Evolutionary conservation across 129 eudicot species (phyloP), one percentile per base, ranked within the genome.

Genomic region (Lonicera japonica): DNA sequence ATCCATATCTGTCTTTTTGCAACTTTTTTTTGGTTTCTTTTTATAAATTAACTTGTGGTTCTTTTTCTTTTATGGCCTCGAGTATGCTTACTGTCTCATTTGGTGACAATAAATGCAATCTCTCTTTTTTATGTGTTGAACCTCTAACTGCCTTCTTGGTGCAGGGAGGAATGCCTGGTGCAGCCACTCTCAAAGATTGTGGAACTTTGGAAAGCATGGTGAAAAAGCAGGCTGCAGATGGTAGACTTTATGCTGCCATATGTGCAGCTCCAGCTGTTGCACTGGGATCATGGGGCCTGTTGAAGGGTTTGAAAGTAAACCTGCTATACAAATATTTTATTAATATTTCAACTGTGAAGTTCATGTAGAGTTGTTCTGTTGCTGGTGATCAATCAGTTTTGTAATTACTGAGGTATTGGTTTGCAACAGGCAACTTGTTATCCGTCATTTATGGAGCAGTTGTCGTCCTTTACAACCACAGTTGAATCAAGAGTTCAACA

Each of bases 201-300:
- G 72, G 70, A 56, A 66, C 65, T 13, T 57, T 94, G 82, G 89
- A 81, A 65, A 75, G 66, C 64, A 76, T 88, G 41, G 95, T 85
- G 57, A 80, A 83, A 65, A 94, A 79, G 71, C 99, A 94, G 77
- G 96, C 95, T 53, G 77, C 85, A 11, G 89, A 94, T 62, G 99
- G 88, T 53, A 83, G 89, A 5, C 75, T 82, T 38, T 81, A 80
- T 73, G 96, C 96, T 60, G 99, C 99, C 66, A 77, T 94, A 68
- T 94, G 99, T 85, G 99, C 99, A 39, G 68, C 96, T 71, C 99
- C 99, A 48, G 96, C 96, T 64, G 99, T 94, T 71, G 96, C 89
- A 48, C 88, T 94, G 54, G 99, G 87, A 23, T 79, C 99, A 25
- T 94, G 99, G 99, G 99, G 92, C 45, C 66, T 94, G 76, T 75